A percentile compares a stretch with the other conserved stretches of the same genome.
These are phyloP conservation scores for Coccomyxa subellipsoidea DNA, from an alignment of 163 green algal genomes.

Conservation along the genomic window DNA sequence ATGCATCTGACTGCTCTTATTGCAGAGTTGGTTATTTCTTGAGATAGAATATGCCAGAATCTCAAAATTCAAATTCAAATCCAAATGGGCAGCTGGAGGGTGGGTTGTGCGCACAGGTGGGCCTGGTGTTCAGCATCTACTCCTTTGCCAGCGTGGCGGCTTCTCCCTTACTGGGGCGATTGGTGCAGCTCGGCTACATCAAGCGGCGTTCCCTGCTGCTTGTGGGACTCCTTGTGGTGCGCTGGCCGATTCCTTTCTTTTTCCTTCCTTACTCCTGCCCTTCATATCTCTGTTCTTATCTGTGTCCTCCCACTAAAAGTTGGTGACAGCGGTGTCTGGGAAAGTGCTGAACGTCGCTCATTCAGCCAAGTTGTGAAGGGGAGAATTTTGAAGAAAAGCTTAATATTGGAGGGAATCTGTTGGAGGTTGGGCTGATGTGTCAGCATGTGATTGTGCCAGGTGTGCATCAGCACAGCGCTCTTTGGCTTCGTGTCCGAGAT, in stretches of 20 bases:
- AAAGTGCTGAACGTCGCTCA: too few relatives aligned
- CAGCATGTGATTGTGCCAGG: not conserved
- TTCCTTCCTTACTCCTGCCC: not conserved
- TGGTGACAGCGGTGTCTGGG: too few relatives aligned
- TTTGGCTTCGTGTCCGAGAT: not conserved
- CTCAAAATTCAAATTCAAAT: not conserved
- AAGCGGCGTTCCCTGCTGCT: not conserved
- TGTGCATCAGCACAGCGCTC: not conserved
- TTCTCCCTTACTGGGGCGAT: not conserved
- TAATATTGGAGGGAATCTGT: too few relatives aligned
- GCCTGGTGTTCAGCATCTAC: constrained; percentile 8
- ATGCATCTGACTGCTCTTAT: too few relatives aligned
- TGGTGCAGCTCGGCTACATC: not conserved
- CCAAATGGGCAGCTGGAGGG: not conserved
- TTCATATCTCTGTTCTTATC: too few relatives aligned
- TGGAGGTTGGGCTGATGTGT: not conserved
- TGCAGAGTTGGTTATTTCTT: too few relatives aligned
- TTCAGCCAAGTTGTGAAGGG: too few relatives aligned
- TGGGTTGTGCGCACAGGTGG: not conserved
- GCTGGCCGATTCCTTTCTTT: not conserved
- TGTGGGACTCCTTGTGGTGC: not conserved
- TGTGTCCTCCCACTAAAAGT: too few relatives aligned
- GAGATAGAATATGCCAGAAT: not conserved
- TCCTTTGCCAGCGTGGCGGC: constrained; percentile 5
- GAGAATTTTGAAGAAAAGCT: too few relatives aligned